phyloP scores from a whole-genome alignment of 257 asterid species.

The Phtheirospermum japonicum region DNA sequence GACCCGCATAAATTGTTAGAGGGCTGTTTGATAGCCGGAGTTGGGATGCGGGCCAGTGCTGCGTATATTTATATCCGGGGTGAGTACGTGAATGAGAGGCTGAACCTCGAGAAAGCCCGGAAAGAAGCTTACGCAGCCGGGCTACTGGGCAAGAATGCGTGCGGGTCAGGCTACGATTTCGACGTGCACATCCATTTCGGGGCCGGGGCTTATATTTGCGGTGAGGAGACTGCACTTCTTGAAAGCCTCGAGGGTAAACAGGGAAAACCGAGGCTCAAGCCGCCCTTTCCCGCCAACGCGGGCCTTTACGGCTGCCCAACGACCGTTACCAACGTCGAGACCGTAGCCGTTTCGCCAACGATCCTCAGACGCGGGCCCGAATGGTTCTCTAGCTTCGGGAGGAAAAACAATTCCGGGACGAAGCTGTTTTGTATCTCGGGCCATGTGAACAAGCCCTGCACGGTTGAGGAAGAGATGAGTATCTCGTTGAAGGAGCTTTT shows the following conservation, averaged over 20 bases:
- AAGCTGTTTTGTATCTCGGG: slow-evolving; percentile 93
- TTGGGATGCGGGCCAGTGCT: slow-evolving; percentile 96
- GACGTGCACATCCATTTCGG: slow-evolving; percentile 95
- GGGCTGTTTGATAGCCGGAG: slow-evolving; percentile 98
- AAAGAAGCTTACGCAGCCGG: slow-evolving; percentile 95
- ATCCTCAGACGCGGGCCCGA: slow-evolving; percentile 97
- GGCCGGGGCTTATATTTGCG: slow-evolving; percentile 98
- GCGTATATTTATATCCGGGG: slow-evolving; percentile 96
- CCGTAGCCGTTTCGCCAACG: slow-evolving; percentile 98
- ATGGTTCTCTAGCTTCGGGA: slow-evolving; percentile 95
- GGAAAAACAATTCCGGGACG: slow-evolving; percentile 94
- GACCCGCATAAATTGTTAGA: slow-evolving; percentile 97
- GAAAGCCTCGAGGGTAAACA: slow-evolving; percentile 99
- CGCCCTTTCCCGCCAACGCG: slow-evolving; percentile 97
- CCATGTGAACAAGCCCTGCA: slow-evolving; percentile 97
- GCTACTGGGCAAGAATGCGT: slow-evolving; percentile 86
- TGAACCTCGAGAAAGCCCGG: slow-evolving; percentile 81
- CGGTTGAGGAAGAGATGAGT: slow-evolving; percentile 99
- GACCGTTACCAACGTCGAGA: slow-evolving; percentile 94
- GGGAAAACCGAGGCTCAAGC: slow-evolving; percentile 98
- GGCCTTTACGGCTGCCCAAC: slow-evolving; percentile 98
- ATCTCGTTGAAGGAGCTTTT: slow-evolving; percentile 85
- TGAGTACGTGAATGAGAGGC: slow-evolving; percentile 92
- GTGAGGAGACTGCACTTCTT: slow-evolving; percentile 97
- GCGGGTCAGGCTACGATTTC: slow-evolving; percentile 95